Evolutionary conservation across 2,329 filamentous ascomycete species (phyloP), one percentile per base, ranked within the genome.

Genomic region (Talaromyces rugulosus): DNA sequence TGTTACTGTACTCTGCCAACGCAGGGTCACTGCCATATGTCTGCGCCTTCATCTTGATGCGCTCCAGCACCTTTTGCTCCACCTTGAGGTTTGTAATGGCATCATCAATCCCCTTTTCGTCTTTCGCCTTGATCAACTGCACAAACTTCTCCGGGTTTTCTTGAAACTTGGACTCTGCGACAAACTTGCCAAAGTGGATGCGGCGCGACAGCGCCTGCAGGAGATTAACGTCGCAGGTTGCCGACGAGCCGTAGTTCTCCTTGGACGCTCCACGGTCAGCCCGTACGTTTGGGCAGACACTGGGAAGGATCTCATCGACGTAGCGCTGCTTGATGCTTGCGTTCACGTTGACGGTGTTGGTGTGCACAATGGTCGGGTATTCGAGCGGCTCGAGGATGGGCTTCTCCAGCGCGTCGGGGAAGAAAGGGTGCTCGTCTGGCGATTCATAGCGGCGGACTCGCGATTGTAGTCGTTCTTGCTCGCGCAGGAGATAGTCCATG

Each of bases 131-230:
- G 79, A 99, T 98, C 77, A 98, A 77, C 65, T 82, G 82, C 5
- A 90, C 93, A 74, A 94, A 99, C 65, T 81, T 85, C 69, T 93
- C 91, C 33, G 87, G 84, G 68, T 98, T 91, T 54, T 89, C 88
- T 69, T 85, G 85, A 78, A 97, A 99, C 80, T 99, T 99, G 63
- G 89, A 88, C 82, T 99, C 95, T 51, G 95, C 95, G 8, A 99
- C 95, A 71, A 98, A 98, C 80, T 98, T 99, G 68, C 95, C 95
- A 79, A 96, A 99, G 78, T 99, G 95, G 68, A 99, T 95, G 60
- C 95, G 84, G 50, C 94, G 85, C 44, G 91, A 96, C 54, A 99
- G 80, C 3, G 95, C 90, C 80, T 99, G 95, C 66, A 99, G 81
- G 70, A 90, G 94, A 59, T 86, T 84, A 64, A 99, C 95, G 77